Evolutionary conservation across 495 filamentous ascomycete genomes (phyloP).

Genomic region (Staphylotrichum tortipilum): DNA sequence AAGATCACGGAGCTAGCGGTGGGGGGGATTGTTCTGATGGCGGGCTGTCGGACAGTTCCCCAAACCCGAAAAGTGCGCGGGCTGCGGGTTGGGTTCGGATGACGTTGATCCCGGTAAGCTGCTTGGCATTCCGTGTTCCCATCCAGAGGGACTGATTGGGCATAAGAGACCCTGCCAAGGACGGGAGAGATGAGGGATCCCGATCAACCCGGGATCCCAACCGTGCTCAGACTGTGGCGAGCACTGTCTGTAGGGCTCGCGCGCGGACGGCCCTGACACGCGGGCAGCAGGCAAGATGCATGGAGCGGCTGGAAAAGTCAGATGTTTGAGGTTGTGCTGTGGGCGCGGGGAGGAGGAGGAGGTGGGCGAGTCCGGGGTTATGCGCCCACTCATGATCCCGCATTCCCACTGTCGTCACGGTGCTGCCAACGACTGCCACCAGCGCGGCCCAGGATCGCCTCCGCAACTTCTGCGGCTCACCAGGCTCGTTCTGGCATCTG

Average conservation of each 20-base stretch:
- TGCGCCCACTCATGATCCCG: no score
- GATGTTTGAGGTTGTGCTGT: no score
- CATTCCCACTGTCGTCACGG: no score
- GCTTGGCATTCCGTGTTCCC: neutral
- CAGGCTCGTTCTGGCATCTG: neutral
- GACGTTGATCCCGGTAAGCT: conserved; percentile 2
- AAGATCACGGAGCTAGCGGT: neutral
- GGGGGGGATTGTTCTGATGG: neutral
- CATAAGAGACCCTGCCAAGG: neutral
- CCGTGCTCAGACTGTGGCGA: neutral
- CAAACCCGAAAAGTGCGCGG: conserved; percentile 3
- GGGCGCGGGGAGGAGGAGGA: no score
- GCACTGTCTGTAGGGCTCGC: neutral
- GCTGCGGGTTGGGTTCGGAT: conserved; percentile 11
- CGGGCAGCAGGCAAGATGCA: neutral
- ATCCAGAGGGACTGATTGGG: neutral
- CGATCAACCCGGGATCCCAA: neutral
- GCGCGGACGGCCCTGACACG: no score
- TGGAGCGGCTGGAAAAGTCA: neutral
- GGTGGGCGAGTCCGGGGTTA: no score
- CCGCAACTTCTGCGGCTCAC: no score
- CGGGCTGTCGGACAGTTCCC: conserved; percentile 5
- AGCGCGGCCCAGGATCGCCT: no score
- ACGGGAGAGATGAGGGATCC: neutral
- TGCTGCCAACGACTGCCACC: no score